Base-by-base conservation (phyloP, 129 eudicot genomes). In the Gnaphalium uliginosum region DNA sequence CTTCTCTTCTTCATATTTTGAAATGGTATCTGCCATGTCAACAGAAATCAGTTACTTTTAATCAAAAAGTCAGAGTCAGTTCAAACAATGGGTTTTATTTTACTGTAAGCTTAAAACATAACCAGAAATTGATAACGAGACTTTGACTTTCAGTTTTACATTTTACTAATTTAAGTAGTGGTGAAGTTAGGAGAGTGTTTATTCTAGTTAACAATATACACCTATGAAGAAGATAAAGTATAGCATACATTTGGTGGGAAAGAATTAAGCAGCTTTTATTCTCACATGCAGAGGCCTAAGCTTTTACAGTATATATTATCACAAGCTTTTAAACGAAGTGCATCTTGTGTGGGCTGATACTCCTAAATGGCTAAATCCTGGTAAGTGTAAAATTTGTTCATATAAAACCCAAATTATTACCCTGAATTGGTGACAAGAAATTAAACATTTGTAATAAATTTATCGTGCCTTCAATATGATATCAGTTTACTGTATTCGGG, bases 1-100 rank as follows among this genome's bases (percentile, higher is more conserved):
- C 85, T 87, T 94, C 83, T 94, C 99, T 63, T 91, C 94, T 84
- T 94, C 97, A 51, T 87, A 87, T 71, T 89, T 94, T 80, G 96
- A 79, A 75, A 91, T 75, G 18, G 81, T 77, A 68, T 91, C 99
- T 94, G 90, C 54, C 37, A 66, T 35, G 57, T 75, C 63, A 67
- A 25, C 78, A 70, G 39, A 70, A 66, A 29, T 29, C 41, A 29
- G 37, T 29, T 32, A 29, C 68, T 63, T 29, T 17, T 29, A 3
- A 56, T 21, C 61, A n/a, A 14, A 41, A 53, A 18, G 9, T 22
- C 25, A 56, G 5, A 56, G 26, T 56, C 9, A 29, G 22, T 63
- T 63, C 46, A 35, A 65, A 8, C 24, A 32, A 33, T 2, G n/a
- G 51, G 26, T 63, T 66, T 35, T 26, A 54, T 19, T 6, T 15